Base-by-base conservation (phyloP, 2,329 filamentous ascomycete species). In the Tolypocladium tundrense region DNA sequence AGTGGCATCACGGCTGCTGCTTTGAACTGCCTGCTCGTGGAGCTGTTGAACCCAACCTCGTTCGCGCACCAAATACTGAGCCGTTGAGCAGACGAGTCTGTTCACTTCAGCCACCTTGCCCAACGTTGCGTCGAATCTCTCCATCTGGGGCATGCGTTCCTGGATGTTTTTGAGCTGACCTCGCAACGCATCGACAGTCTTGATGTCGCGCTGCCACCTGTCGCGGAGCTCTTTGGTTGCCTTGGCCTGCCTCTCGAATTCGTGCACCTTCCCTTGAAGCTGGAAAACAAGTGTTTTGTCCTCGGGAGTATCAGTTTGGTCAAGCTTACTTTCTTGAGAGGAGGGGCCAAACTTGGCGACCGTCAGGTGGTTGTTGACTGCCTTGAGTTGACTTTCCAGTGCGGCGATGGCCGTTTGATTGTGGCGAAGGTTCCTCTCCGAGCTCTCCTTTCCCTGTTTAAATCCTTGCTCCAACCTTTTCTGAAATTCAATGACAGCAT, bases 21-120 rank as follows among this genome's bases (percentile, higher is more conserved):
- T 35, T 31, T 35, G 31, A 5, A 14, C 53, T 40, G 53, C 8
- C 45, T 51, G 53, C 39, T 24, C 52, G 21, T 59, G 42, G 6
- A 71, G 58, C 40, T 68, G 63, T 24, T 65, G 50, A 41, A 72
- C 61, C 71, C 71, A 73, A 7, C 54, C 48, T 24, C 61, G 62
- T 57, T 73, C 71, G 45, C 58, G 48, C 4, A 55, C 58, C 16
- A 73, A 58, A 59, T 69, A 71, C 19, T 53, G 53, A 21, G 67
- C 66, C 5, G 70, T 70, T 7, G 67, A 64, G 43, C 66, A 64
- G 41, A 73, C 62, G 21, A 65, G 43, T 9, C 64, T 59, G 43
- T 66, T 70, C 16, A 71, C 53, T 21, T 66, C 56, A n/a, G 63
- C 50, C 52, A 71, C 64, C 2, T 62, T 63, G 35, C 66, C 61